phyloP scores from a whole-genome alignment of 805 yeast genomes.

The Zygoascus ofunaensis region DNA sequence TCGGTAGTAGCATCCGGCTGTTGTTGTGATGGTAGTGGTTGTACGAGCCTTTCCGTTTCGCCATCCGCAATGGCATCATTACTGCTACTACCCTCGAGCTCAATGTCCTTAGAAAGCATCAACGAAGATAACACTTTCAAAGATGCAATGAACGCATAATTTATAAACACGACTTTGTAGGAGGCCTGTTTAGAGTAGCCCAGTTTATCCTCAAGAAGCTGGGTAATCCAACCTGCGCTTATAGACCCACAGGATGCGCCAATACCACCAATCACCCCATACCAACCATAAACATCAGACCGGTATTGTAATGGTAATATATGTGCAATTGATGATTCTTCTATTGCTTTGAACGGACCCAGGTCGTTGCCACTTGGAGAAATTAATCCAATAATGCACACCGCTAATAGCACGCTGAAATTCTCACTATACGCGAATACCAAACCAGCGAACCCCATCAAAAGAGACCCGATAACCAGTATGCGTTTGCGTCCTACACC shows the following conservation, averaged over 20 bases:
- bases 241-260: constrained; percentile 41
- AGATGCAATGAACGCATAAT: constrained; percentile 46
- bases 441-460: constrained; percentile 38
- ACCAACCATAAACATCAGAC: constrained; percentile 52
- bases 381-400: constrained; percentile 42
- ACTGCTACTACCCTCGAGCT: no score
- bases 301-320: constrained; percentile 34
- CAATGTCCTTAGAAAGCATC: constrained; percentile 33
- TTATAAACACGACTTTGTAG: constrained; percentile 45
- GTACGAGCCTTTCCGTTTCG: neutral
- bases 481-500: constrained; percentile 37
- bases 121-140: constrained; percentile 38
- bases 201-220: constrained; percentile 15
- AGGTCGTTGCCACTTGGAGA: constrained; percentile 53
- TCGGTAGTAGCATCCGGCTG: no score
- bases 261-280: constrained; percentile 40
- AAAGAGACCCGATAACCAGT: constrained; percentile 33
- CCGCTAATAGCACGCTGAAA: constrained; percentile 29
- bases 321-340: constrained; percentile 44
- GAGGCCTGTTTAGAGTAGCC: constrained; percentile 20
- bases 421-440: constrained; percentile 31
- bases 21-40: no score
- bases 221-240: constrained; percentile 31
- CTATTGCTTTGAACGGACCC: constrained; percentile 51
- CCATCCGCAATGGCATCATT: no score